Percentiles rank a stretch among this genome's conserved stretches.
Evolutionary conservation across 2,329 filamentous ascomycete species (phyloP).

Genomic region (Fusarium temperatum): DNA sequence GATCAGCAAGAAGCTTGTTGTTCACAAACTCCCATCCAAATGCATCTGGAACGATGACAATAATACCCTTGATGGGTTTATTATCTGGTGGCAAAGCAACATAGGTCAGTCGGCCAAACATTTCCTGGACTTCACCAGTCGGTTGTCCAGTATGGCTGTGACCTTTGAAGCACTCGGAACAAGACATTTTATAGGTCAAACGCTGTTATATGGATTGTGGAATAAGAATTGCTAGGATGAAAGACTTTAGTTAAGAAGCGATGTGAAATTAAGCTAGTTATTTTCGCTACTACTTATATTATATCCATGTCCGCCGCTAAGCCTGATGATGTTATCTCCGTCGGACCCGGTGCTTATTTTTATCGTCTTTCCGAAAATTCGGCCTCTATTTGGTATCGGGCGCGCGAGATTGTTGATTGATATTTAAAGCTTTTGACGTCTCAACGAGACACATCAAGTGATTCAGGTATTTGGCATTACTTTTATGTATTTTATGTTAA

Average conservation of each 20-base stretch:
- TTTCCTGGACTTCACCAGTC: fast-evolving
- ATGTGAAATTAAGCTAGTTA: neutral
- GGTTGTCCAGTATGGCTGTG: fast-evolving
- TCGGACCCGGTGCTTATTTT: neutral
- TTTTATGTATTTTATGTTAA: too few relatives aligned
- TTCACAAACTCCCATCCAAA: neutral
- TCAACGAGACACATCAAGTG: too few relatives aligned
- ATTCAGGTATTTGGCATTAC: too few relatives aligned
- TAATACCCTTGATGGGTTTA: fast-evolving
- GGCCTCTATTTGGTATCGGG: too few relatives aligned
- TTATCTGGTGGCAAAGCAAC: neutral
- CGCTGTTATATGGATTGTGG: fast-evolving
- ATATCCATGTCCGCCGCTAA: neutral
- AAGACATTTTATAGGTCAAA: fast-evolving
- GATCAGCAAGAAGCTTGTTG: neutral
- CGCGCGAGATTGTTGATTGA: too few relatives aligned
- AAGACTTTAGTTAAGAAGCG: fast-evolving
- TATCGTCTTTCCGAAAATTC: too few relatives aligned
- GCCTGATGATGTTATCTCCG: neutral
- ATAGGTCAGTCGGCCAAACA: neutral
- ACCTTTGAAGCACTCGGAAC: neutral
- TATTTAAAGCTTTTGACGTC: too few relatives aligned
- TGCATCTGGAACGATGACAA: neutral
- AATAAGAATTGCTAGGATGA: fast-evolving
- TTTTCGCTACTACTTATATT: neutral